Base-by-base conservation (phyloP, 805 yeast genomes). In the Candida arabinofermentans region DNA sequence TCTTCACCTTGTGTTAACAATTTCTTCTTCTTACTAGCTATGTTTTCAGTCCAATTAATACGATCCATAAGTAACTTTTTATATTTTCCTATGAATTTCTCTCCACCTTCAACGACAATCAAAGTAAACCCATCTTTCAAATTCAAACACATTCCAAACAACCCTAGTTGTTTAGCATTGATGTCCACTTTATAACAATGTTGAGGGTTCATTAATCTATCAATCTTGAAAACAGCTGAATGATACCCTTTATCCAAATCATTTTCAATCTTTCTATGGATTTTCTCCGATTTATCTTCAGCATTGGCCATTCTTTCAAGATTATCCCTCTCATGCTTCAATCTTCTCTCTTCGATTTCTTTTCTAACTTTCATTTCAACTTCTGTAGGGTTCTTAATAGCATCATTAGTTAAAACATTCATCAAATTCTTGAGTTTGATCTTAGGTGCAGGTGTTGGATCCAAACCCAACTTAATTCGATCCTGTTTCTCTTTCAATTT, bases 391-490 rank as follows among this genome's bases (percentile, higher is more conserved):
- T 93, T 96, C 44, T 75, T 71, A 36, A 90, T 83, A 6, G 93
- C 87, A 43, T 86, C 95, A 51, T 86, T 79, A 2, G 97, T 86
- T 37, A 85, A 67, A 0, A 88, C 96, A 52, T 75, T 83, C 89
- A 88, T 86, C 61, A 93, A 71, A 58, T 91, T 93, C 33, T 83
- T 77, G 34, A 88, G 67, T 54, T 84, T 86, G 21, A 93, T 84
- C 61, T 91, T 93, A 3, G 96, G 95, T 5, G 83, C 83, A 0
- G 96, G 96, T 5, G 95, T 83, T 0, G 95, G 84, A 36, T 83
- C 86, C 16, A 90, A 64, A 0, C 99, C 99, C 5, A 86, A 66
- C 43, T 81, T 75, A 19, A 90, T 81, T 35, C 84, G 69, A 50
- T 87, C 91, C 57, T 87, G 96, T 43, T 75, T 71, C 35, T 83